Percentiles rank a stretch among this genome's conserved stretches.
Evolutionary conservation across 2,329 filamentous ascomycete genomes (phyloP).

Genomic region (Rachicladosporium sp.): DNA sequence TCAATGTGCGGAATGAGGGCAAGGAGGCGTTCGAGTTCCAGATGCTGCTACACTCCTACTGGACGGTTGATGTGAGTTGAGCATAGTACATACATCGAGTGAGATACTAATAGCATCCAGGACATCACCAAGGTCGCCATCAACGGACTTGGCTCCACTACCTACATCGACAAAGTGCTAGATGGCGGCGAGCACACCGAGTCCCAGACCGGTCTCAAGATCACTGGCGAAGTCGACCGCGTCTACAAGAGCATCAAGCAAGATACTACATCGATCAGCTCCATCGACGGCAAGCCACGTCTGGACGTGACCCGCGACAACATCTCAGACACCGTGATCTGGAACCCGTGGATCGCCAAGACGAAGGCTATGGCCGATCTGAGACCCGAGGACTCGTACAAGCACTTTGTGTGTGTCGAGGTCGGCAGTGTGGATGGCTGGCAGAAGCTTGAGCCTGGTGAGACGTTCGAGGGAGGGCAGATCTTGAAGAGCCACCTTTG

Average conservation of each 20-base stretch:
- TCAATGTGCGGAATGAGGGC: constrained; percentile 84
- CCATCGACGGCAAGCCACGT: constrained; percentile 45
- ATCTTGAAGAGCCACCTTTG: constrained; percentile 30
- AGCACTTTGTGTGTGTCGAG: constrained; percentile 90
- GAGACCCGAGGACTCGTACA: constrained; percentile 75
- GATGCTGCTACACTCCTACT: constrained; percentile 81
- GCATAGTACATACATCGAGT: neutral
- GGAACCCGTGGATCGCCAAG: constrained; percentile 93
- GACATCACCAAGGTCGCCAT: constrained; percentile 66
- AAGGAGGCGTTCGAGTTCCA: constrained; percentile 78
- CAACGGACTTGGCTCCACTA: constrained; percentile 60
- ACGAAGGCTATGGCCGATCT: constrained; percentile 75
- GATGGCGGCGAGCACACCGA: constrained; percentile 40
- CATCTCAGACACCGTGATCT: constrained; percentile 78
- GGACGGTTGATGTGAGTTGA: constrained; percentile 57
- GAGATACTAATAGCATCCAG: constrained; percentile 31
- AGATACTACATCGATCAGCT: constrained; percentile 50
- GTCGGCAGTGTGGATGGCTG: constrained; percentile 71
- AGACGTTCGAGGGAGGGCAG: constrained; percentile 54
- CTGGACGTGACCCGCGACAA: constrained; percentile 74
- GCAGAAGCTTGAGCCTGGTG: constrained; percentile 72
- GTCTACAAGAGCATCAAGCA: constrained; percentile 62
- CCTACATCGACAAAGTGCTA: constrained; percentile 42
- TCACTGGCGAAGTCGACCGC: constrained; percentile 73
- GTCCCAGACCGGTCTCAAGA: constrained; percentile 50